Evolutionary conservation across 2,329 filamentous ascomycete genomes (phyloP).

Genomic region (Colletotrichum sp.): DNA sequence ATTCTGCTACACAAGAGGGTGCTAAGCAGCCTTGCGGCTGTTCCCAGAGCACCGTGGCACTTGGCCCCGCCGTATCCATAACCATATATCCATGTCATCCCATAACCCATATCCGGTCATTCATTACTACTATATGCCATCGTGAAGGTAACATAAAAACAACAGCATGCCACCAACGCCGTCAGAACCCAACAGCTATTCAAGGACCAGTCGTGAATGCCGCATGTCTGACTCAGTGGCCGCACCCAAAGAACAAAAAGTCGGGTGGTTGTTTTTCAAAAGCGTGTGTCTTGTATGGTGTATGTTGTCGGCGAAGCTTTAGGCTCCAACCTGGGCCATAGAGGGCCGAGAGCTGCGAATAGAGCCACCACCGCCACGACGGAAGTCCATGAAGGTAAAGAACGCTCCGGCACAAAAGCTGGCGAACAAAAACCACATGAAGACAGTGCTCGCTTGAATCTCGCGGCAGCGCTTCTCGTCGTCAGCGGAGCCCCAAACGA

Average conservation of each 20-base stretch:
- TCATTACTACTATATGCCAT: slow-evolving; percentile 13
- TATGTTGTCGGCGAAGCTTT: slow-evolving; percentile 19
- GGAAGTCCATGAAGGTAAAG: slow-evolving; percentile 59
- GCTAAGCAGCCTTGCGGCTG: background rate
- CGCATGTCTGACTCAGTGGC: background rate
- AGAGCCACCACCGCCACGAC: slow-evolving; percentile 52
- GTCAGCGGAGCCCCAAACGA: slow-evolving; percentile 66
- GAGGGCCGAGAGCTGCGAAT: slow-evolving; percentile 48
- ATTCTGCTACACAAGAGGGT: background rate
- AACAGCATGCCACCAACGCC: slow-evolving; percentile 10
- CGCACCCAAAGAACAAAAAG: background rate
- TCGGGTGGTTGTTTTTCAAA: background rate
- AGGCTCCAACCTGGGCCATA: slow-evolving; percentile 64
- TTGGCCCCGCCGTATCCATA: slow-evolving; percentile 2
- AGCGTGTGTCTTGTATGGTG: background rate
- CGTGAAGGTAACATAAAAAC: slow-evolving; percentile 11
- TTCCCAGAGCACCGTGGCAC: background rate
- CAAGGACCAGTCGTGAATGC: background rate
- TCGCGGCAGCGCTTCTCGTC: slow-evolving; percentile 72
- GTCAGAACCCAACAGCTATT: background rate
- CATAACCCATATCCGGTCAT: slow-evolving; percentile 4
- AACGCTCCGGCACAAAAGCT: slow-evolving; percentile 63
- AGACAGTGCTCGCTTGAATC: slow-evolving; percentile 75
- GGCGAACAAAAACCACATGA: slow-evolving; percentile 80
- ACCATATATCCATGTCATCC: slow-evolving; percentile 6